Evolutionary conservation across 139 green algal genomes (phyloP).

Genomic region (Closterium sp.): DNA sequence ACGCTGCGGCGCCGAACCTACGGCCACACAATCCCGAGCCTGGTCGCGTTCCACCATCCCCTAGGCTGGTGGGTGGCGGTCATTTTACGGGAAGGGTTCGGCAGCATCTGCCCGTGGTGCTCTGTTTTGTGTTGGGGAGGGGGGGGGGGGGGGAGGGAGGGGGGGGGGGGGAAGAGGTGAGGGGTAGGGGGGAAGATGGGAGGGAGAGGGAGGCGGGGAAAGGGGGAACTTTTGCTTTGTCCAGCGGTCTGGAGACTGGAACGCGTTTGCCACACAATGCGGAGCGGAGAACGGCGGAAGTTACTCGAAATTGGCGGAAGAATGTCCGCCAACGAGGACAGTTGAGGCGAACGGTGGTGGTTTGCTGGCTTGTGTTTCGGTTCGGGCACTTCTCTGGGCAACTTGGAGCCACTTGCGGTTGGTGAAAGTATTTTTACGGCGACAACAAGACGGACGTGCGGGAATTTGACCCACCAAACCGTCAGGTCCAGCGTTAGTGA

Average conservation of each 20-base stretch:
- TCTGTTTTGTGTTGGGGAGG: too few species aligned
- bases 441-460: not conserved
- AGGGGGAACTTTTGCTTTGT: not conserved
- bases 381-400: too few species aligned
- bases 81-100: too few species aligned
- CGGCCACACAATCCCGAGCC: not conserved
- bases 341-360: not conserved
- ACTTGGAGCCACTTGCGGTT: not conserved
- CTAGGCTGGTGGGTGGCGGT: too few species aligned
- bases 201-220: not conserved
- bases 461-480: too few species aligned
- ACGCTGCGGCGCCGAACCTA: not conserved
- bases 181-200: not conserved
- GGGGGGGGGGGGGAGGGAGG: not conserved
- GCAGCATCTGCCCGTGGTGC: too few species aligned
- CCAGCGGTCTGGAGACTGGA: not conserved
- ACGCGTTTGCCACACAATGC: not conserved
- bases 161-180: not conserved
- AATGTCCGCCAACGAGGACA: too few species aligned
- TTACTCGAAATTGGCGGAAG: not conserved
- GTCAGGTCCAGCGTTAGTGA: too few species aligned
- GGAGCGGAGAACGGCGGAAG: not conserved
- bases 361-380: not conserved
- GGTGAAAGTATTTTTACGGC: not conserved
- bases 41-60: not conserved